Evolutionary conservation across 176 grass and related monocot genomes (phyloP), one percentile per base, ranked within the genome.

Genomic region (Oryza meyeriana): DNA sequence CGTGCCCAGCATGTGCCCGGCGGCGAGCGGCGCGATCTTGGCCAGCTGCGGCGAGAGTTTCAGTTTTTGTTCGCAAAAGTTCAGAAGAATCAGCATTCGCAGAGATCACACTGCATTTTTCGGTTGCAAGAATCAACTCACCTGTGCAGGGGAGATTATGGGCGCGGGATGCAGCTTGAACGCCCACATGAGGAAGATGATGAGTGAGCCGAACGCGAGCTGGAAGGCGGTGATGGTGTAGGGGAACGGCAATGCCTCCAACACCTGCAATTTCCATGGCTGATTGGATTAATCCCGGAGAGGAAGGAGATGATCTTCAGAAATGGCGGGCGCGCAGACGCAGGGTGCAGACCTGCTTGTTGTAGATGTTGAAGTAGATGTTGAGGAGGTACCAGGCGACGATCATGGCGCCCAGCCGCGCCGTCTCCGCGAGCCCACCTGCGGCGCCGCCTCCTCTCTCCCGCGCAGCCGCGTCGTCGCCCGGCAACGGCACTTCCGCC

Each of bases 291-390:
- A 26, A 24, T 35, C 27, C 10, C 16, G 57, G 25, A 28, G 66
- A 57, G 24, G 83, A 66, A n/a, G 31, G 24, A 68, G 35, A 3
- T 27, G 16, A 65, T 69, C 33, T 74, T 10, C 9, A 14, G 26
- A 71, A 45, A 45, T 45, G 42, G 42, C 12, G 42, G 42, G 10
- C n/a, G n/a, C n/a, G n/a, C n/a, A 8, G 12, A 45, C 12, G 4
- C 13, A 0, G 40, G 40, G 12, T 29, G 45, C 39, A 16, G 42
- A 90, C 91, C 89, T 84, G 83, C 79, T 94, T 94, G 86, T 94
- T 91, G 86, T 86, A 91, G 79, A 94, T 94, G 89, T 94, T 94
- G 83, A 94, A 91, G 83, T 91, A 94, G 76, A 94, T 94, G 71
- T 91, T 91, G 83, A 94, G 84, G 45, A 89, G 78, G 83, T 91